phyloP scores from a whole-genome alignment of 495 filamentous ascomycete species.

The Aspergillus leporis region DNA sequence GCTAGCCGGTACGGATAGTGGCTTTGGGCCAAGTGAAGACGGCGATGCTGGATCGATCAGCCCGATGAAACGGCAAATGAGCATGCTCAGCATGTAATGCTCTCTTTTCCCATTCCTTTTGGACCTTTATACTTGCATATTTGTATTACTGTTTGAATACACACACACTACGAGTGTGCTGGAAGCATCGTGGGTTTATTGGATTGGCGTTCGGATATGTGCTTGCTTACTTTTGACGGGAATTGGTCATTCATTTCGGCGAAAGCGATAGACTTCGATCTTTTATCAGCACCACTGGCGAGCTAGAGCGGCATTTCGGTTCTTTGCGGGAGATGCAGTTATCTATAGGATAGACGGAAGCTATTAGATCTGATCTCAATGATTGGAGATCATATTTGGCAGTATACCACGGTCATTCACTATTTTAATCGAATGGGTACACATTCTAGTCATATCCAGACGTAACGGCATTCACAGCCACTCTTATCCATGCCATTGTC shows the following conservation, averaged over 20 bases:
- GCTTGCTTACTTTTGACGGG: not conserved
- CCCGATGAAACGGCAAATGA: conserved; percentile 69
- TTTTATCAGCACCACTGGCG: not conserved
- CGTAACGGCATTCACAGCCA: no score
- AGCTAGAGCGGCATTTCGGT: not conserved
- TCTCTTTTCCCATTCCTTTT: conserved; percentile 4
- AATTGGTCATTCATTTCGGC: not conserved
- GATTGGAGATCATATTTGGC: not conserved
- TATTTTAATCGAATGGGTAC: no score
- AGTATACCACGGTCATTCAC: no score
- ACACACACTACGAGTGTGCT: not conserved
- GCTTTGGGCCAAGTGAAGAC: conserved; percentile 56
- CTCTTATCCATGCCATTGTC: no score
- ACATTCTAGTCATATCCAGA: no score
- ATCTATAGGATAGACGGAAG: not conserved
- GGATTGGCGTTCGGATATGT: conserved; percentile 7
- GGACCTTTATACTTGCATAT: not conserved
- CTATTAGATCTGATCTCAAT: not conserved
- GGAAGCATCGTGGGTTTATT: not conserved
- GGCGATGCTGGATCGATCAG: conserved; percentile 63
- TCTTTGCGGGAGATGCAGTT: not conserved
- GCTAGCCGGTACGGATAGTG: conserved; percentile 52
- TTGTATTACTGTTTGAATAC: not conserved
- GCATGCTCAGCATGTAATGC: conserved; percentile 51
- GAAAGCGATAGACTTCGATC: not conserved